These are phyloP conservation scores for Hypoxylon rickii DNA, from an alignment of 495 filamentous ascomycete genomes.

Conservation along the genomic window DNA sequence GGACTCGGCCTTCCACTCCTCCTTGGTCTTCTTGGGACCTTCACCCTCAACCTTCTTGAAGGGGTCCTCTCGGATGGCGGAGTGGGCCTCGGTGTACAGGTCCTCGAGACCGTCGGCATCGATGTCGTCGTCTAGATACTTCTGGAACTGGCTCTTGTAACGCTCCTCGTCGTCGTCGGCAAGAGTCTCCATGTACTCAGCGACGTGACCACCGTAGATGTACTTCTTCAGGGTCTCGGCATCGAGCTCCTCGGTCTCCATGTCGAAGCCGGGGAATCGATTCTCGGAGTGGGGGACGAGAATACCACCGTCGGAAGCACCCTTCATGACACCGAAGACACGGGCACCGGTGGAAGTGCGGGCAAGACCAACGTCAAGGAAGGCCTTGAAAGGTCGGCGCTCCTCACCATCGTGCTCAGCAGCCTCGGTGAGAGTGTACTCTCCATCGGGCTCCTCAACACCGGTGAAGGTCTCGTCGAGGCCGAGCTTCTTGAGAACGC, in stretches of 20 bases:
- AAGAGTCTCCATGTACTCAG: slow-evolving; percentile 99
- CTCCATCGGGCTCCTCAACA: slow-evolving; percentile 93
- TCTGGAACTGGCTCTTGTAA: slow-evolving; percentile 95
- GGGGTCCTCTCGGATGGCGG: slow-evolving; percentile 96
- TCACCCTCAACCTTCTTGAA: slow-evolving; percentile 89
- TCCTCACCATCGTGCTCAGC: slow-evolving; percentile 78
- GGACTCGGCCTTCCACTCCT: slow-evolving; percentile 93
- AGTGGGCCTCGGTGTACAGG: slow-evolving; percentile 91
- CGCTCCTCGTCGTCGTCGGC: slow-evolving; percentile 99
- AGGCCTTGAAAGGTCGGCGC: slow-evolving; percentile 97
- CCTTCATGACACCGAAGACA: slow-evolving; percentile 99
- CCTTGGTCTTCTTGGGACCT: slow-evolving; percentile 87
- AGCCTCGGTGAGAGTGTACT: slow-evolving; percentile 91
- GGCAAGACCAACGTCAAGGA: slow-evolving; percentile 95
- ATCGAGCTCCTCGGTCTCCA: slow-evolving; percentile 95
- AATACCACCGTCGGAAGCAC: slow-evolving; percentile 97
- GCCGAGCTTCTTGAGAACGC: slow-evolving; percentile 93
- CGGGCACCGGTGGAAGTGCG: slow-evolving; percentile 97
- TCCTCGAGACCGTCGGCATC: slow-evolving; percentile 98
- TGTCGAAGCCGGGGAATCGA: slow-evolving; percentile 98
- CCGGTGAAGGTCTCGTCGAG: slow-evolving; percentile 88
- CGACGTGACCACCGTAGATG: slow-evolving; percentile 97
- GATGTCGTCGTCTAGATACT: slow-evolving; percentile 95
- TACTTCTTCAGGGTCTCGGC: slow-evolving; percentile 96
- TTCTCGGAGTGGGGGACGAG: slow-evolving; percentile 97